These are phyloP conservation scores for Musa acuminata DNA, from an alignment of 176 grass and related monocot genomes.

Conservation along the genomic window DNA sequence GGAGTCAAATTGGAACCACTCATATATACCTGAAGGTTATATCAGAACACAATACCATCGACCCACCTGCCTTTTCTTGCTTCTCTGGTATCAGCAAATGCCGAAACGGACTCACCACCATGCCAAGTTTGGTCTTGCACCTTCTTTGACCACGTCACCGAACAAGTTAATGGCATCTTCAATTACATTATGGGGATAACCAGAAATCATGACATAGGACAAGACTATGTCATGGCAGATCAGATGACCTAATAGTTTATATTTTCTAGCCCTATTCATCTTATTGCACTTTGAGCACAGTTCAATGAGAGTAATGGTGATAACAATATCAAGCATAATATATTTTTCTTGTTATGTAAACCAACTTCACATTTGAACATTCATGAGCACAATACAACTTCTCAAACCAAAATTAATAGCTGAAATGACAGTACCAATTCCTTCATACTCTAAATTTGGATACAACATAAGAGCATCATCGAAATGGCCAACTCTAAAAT, in stretches of 20 bases:
- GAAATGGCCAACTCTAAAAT: constrained; percentile 37
- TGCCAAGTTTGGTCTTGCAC: constrained; percentile 26
- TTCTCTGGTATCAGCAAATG: constrained; percentile 34
- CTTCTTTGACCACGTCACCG: constrained; percentile 26
- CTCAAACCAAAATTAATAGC: constrained; percentile 51
- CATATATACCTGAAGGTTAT: constrained; percentile 33
- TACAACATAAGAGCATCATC: constrained; percentile 44
- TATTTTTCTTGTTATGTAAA: constrained; percentile 39
- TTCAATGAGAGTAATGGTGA: constrained; percentile 42
- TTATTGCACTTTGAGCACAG: constrained; percentile 36
- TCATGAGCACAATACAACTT: constrained; percentile 35
- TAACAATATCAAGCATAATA: constrained; percentile 17
- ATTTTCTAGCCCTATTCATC: constrained; percentile 20
- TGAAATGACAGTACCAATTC: constrained; percentile 26
- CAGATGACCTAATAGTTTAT: constrained; percentile 36
- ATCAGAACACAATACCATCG: constrained; percentile 34
- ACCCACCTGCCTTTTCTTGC: constrained; percentile 40
- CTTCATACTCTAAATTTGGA: constrained; percentile 20
- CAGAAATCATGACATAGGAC: constrained; percentile 32
- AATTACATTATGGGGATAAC: constrained; percentile 35
- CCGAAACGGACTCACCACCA: constrained; percentile 34
- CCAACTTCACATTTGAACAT: constrained; percentile 27
- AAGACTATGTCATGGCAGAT: constrained; percentile 27
- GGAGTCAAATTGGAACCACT: constrained; percentile 47
- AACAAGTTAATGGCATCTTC: constrained; percentile 33